These are phyloP conservation scores for Tympanopsis confertula DNA, from an alignment of 2,329 filamentous ascomycete species.

Conservation along the genomic window DNA sequence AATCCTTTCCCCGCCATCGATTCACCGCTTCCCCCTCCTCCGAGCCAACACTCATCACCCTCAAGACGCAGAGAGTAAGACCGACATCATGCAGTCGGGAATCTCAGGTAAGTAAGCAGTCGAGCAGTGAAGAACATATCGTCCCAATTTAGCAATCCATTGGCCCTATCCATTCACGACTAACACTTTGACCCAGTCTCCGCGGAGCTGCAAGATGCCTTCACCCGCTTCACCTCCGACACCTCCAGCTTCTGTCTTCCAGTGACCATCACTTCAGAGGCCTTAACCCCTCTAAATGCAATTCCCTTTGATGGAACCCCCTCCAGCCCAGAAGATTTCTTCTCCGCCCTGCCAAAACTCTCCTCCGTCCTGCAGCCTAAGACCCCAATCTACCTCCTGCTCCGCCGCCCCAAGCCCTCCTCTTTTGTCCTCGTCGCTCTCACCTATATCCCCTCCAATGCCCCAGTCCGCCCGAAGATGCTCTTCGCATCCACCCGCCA, in stretches of 20 bases:
- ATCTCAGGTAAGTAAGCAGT: background rate
- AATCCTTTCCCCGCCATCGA: no score
- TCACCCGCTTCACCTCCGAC: constrained; percentile 23
- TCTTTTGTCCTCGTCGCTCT: constrained; percentile 32
- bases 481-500: constrained; percentile 53
- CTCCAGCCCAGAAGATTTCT: background rate
- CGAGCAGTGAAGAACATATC: no score
- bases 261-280: background rate
- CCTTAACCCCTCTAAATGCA: background rate
- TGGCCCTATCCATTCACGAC: no score
- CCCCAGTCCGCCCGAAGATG: constrained; percentile 53
- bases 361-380: constrained; percentile 37
- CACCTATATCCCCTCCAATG: constrained; percentile 51
- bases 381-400: constrained; percentile 46
- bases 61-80: no score
- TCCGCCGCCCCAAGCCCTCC: constrained; percentile 32
- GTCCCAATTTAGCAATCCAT: no score
- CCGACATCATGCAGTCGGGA: constrained; percentile 1
- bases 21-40: no score
- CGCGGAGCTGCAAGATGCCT: background rate
- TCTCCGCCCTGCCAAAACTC: constrained; percentile 14
- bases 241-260: constrained; percentile 15
- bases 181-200: background rate
- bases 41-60: no score
- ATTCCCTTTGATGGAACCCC: no score